A percentile compares a stretch with the other conserved stretches of the same genome.
Evolutionary conservation across 2,329 filamentous ascomycete genomes (phyloP).

Genomic region (Acephala macrosclerotiorum): DNA sequence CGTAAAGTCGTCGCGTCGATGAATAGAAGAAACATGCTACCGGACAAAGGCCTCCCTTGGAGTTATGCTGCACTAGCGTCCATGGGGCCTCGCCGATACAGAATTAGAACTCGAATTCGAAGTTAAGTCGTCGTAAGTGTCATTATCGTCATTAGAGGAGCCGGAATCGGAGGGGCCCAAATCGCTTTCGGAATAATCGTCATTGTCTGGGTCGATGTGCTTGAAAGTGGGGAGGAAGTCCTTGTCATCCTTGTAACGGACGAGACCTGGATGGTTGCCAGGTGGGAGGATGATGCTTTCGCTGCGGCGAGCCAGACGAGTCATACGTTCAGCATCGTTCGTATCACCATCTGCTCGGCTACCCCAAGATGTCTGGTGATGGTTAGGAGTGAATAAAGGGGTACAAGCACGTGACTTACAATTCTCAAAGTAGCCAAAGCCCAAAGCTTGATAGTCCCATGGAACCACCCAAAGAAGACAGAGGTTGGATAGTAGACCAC

Average conservation of each 20-base stretch:
- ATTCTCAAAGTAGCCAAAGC: constrained; percentile 83
- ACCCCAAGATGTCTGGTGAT: constrained; percentile 86
- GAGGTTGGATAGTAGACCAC: constrained; percentile 83
- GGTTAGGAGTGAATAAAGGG: constrained; percentile 28
- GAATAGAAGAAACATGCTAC: constrained; percentile 27
- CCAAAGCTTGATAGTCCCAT: constrained; percentile 91
- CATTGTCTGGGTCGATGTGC: constrained; percentile 16
- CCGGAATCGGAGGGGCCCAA: constrained; percentile 28
- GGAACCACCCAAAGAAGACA: constrained; percentile 89
- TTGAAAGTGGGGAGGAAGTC: constrained; percentile 18
- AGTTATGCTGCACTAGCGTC: constrained; percentile 46
- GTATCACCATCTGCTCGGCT: constrained; percentile 91
- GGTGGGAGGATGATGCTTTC: constrained; percentile 53
- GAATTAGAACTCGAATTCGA: constrained; percentile 23
- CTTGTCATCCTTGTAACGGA: constrained; percentile 53
- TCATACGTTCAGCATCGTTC: constrained; percentile 72
- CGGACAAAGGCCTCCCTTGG: constrained; percentile 30
- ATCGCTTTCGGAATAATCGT: constrained; percentile 29
- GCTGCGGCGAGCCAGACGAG: constrained; percentile 41
- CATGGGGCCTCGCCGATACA: constrained; percentile 32
- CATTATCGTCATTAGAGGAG: constrained; percentile 36
- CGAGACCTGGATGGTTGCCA: constrained; percentile 50
- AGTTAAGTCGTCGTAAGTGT: constrained; percentile 31
- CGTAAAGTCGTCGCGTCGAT: constrained; percentile 33
- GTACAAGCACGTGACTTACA: constrained; percentile 61